Evolutionary conservation across 2,329 filamentous ascomycete species (phyloP).

Genomic region (Colletotrichum musae): DNA sequence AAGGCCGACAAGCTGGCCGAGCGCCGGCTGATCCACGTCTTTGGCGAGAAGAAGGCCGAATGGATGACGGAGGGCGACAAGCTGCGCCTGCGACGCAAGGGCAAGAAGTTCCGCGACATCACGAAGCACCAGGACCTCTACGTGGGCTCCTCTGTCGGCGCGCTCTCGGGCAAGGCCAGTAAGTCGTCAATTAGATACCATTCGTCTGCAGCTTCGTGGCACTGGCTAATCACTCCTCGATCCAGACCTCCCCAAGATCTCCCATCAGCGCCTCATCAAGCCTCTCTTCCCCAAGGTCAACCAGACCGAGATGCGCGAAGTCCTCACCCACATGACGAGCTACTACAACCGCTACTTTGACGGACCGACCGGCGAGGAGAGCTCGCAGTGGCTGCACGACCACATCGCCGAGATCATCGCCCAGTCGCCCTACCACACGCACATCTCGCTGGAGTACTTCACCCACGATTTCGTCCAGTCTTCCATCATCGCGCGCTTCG

Average conservation of each 20-base stretch:
- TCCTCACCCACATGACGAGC: constrained; percentile 73
- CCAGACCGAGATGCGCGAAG: constrained; percentile 74
- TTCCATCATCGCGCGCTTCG: constrained; percentile 79
- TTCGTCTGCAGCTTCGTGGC: neutral
- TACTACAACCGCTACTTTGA: constrained; percentile 74
- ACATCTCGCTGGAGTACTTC: constrained; percentile 65
- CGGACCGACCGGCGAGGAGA: constrained; percentile 50
- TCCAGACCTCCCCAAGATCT: constrained; percentile 52
- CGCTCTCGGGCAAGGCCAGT: constrained; percentile 50
- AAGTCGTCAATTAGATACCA: constrained; percentile 6
- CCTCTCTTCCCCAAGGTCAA: constrained; percentile 71
- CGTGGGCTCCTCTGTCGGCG: constrained; percentile 43
- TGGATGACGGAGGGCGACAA: constrained; percentile 84
- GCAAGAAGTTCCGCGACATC: constrained; percentile 81
- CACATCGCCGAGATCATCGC: constrained; percentile 53
- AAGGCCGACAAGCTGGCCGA: constrained; percentile 51
- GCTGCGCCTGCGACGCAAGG: constrained; percentile 75
- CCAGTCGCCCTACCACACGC: constrained; percentile 52
- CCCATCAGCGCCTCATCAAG: constrained; percentile 68
- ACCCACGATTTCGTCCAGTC: constrained; percentile 78
- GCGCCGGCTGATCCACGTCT: constrained; percentile 73
- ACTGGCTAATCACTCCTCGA: neutral
- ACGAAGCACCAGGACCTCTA: constrained; percentile 72
- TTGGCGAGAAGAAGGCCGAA: constrained; percentile 71
- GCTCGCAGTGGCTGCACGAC: constrained; percentile 53